These are phyloP conservation scores for Cadophora sp. DNA, from an alignment of 2,329 filamentous ascomycete species.

Conservation along the genomic window DNA sequence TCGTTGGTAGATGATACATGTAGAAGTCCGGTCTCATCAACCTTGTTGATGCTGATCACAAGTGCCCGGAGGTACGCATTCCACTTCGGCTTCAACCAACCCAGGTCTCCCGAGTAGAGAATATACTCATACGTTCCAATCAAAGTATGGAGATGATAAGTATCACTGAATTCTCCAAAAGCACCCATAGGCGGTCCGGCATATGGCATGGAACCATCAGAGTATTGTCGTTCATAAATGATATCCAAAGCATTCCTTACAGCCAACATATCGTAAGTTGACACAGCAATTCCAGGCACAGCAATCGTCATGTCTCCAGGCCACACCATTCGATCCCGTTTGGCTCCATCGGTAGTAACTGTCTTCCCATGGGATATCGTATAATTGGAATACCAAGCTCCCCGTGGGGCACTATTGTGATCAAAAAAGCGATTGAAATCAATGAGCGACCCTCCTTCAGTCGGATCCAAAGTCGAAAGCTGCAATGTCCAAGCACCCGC, in stretches of 20 bases:
- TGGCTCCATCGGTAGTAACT: slow-evolving; percentile 58
- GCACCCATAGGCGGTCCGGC: slow-evolving; percentile 57
- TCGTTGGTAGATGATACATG: slow-evolving; percentile 38
- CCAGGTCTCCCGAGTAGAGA: slow-evolving; percentile 61
- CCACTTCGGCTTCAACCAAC: slow-evolving; percentile 58
- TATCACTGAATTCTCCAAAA: slow-evolving; percentile 53
- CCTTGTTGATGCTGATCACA: slow-evolving; percentile 51
- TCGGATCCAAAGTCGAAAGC: slow-evolving; percentile 48
- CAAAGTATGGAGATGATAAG: slow-evolving; percentile 66
- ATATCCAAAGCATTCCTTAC: slow-evolving; percentile 58
- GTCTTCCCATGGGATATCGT: slow-evolving; percentile 44
- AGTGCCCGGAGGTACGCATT: slow-evolving; percentile 56
- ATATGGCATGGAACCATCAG: slow-evolving; percentile 56
- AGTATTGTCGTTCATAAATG: slow-evolving; percentile 51
- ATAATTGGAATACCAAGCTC: slow-evolving; percentile 46
- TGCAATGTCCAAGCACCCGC: slow-evolving; percentile 57
- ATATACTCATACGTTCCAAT: slow-evolving; percentile 65
- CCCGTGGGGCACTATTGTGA: slow-evolving; percentile 40
- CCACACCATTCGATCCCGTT: slow-evolving; percentile 66
- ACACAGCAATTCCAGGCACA: slow-evolving; percentile 59
- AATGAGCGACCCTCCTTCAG: slow-evolving; percentile 46
- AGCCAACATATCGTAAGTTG: slow-evolving; percentile 57
- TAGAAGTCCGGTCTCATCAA: slow-evolving; percentile 50
- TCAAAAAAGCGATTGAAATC: slow-evolving; percentile 47
- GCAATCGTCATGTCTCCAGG: slow-evolving; percentile 67